Percentiles rank a stretch among this genome's conserved stretches.
Evolutionary conservation across 352 stramenopile genomes (phyloP).

Genomic region (Pythium plurisporium): DNA sequence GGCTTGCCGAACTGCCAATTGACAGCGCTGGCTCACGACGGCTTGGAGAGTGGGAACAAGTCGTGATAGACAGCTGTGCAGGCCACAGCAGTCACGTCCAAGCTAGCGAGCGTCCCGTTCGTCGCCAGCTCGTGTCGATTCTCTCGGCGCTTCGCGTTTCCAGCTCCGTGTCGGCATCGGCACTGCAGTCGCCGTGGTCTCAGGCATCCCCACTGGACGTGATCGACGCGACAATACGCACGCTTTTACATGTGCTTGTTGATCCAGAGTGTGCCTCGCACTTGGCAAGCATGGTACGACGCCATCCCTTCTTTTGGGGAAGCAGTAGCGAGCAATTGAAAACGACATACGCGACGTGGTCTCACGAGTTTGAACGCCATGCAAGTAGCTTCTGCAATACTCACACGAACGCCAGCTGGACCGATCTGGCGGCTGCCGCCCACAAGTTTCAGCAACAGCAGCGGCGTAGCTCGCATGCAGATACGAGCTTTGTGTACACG

Average conservation of each 20-base stretch:
- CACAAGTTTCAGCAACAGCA: not conserved
- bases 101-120: not conserved
- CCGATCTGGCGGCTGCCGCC: not conserved
- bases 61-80: not conserved
- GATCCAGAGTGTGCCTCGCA: not conserved
- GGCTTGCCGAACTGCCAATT: not conserved
- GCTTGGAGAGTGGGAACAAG: not conserved
- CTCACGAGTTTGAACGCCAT: not conserved
- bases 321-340: not conserved
- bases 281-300: not conserved
- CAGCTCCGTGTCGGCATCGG: no score
- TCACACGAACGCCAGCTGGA: not conserved
- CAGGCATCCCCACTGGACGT: not conserved
- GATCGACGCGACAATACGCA: conserved; percentile 1
- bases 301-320: not conserved
- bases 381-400: not conserved
- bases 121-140: not conserved
- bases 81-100: not conserved
- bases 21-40: not conserved
- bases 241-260: not conserved
- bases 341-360: not conserved
- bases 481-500: not conserved
- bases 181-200: no score
- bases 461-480: not conserved
- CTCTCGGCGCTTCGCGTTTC: conserved; percentile 2